phyloP scores from a whole-genome alignment of 2,329 filamentous ascomycete genomes.

The Pyrenophora graminea region DNA sequence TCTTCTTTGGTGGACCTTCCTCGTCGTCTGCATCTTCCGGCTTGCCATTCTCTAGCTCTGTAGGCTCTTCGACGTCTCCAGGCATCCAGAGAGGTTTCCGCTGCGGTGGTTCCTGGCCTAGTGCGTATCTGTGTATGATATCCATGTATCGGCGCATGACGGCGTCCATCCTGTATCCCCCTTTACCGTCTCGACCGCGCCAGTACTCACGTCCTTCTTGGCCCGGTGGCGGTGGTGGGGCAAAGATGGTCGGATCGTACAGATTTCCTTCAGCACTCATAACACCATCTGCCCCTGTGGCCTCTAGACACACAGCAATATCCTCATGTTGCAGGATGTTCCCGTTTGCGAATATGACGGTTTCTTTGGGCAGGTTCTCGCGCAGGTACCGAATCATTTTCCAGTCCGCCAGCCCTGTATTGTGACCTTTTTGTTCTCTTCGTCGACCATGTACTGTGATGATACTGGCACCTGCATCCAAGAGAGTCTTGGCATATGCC shows the following conservation, averaged over 20 bases:
- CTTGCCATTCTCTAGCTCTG: slow-evolving; percentile 40
- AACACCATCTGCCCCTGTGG: slow-evolving; percentile 85
- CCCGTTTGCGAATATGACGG: slow-evolving; percentile 95
- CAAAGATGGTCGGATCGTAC: slow-evolving; percentile 87
- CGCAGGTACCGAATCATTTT: slow-evolving; percentile 78
- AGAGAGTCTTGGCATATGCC: slow-evolving; percentile 83
- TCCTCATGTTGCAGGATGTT: slow-evolving; percentile 85
- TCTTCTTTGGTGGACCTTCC: slow-evolving; percentile 44
- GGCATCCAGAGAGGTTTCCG: slow-evolving; percentile 76
- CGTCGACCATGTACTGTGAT: slow-evolving; percentile 88
- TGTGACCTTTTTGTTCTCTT: slow-evolving; percentile 92
- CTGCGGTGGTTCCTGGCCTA: slow-evolving; percentile 66
- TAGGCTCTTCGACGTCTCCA: slow-evolving; percentile 49
- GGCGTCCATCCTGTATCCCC: slow-evolving; percentile 87
- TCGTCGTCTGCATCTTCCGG: slow-evolving; percentile 26
- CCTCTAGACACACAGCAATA: slow-evolving; percentile 74
- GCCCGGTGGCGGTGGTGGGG: slow-evolving; percentile 64
- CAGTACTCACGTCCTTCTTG: slow-evolving; percentile 79
- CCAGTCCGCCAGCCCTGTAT: slow-evolving; percentile 95
- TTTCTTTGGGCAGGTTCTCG: slow-evolving; percentile 80
- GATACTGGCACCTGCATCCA: slow-evolving; percentile 87
- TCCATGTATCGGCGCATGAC: slow-evolving; percentile 87
- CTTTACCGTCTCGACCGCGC: slow-evolving; percentile 75
- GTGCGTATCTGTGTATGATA: slow-evolving; percentile 79
- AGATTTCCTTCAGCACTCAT: slow-evolving; percentile 98